Evolutionary conservation across 805 yeast species (phyloP), one percentile per base, ranked within the genome.

Genomic region (Lipomyces kockii): DNA sequence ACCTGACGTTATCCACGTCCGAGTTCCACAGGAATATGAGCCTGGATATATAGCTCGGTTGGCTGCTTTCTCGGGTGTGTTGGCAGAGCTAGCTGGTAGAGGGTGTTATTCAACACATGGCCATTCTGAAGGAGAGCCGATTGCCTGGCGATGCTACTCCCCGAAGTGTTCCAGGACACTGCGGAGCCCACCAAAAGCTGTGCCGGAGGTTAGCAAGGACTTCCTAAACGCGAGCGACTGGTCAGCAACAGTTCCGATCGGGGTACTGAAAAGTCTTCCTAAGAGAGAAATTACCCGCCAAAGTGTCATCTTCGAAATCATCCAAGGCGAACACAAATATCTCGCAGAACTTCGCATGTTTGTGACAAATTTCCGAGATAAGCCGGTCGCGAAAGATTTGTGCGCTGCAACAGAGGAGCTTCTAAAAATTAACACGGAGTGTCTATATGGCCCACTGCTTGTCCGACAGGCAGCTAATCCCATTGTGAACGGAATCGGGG

Each of bases 231-330:
- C 74, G 7, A 75, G 68, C 27, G 58, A 63, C 37, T 65, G 76
- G 58, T 64, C 56, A 1, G 72, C 68, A 35, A 43, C 64, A 1
- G 61, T 58, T 3, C 56, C 64, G 14, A 61, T 68, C 20, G 72
- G 66, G 2, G 71, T 37, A 34, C 57, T 51, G 49, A 55, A 12
- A 9, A 22, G 29, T 1, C 57, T 77, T 14, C 71, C 70, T n/a
- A 70, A 65, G 55, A 66, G 78, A 11, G 85, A 86, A 63, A 81
- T 87, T n/a, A 86, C 86, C 73, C 82, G 86, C 49, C 97, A 91
- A 75, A 88, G 91, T 64, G 86, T 88, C 65, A 83, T 90, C 3
- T 92, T 89, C 77, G 97, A 91, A 75, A 79, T 91, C 59, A 85
- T 91, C 35, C 82, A 86, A 64, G 84, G 87, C 58, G 97, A 91